Conservation (phyloP, 345 rosid species). For the Excoecaria agallocha region DNA sequence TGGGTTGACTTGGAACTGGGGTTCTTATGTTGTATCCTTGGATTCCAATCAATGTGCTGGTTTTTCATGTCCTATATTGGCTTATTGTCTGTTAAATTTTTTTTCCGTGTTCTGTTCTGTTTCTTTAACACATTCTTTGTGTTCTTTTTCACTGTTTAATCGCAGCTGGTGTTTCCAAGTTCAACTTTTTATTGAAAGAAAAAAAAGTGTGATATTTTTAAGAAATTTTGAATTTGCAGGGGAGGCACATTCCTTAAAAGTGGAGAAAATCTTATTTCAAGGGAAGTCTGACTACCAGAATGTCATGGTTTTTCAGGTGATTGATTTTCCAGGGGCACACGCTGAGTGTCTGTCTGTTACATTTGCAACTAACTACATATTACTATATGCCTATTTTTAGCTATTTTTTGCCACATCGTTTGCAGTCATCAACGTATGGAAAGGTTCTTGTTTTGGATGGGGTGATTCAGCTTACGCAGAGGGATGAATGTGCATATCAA, state of each 20-base stretch:
- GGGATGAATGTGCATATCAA: slow-evolving; percentile 98
- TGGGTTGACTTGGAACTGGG: not conserved
- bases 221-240: slow-evolving; percentile 41
- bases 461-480: slow-evolving; percentile 90
- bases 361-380: not conserved
- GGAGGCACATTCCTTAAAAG: slow-evolving; percentile 92
- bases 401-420: not conserved
- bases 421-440: slow-evolving; percentile 90
- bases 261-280: slow-evolving; percentile 73
- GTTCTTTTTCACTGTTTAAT: not conserved
- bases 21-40: not conserved
- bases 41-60: not conserved
- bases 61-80: not conserved
- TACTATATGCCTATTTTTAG: not conserved
- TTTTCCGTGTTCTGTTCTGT: not conserved
- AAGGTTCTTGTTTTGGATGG: slow-evolving; percentile 95
- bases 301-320: slow-evolving; percentile 90
- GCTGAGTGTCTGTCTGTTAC: not conserved
- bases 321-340: slow-evolving; percentile 5
- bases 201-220: not conserved
- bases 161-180: not conserved
- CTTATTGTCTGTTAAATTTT: not conserved
- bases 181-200: not conserved
- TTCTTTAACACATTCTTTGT: not conserved
- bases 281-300: slow-evolving; percentile 89